Evolutionary conservation across 1,284 basidiomycete species (phyloP).

Genomic region (Fistulina hepatica): DNA sequence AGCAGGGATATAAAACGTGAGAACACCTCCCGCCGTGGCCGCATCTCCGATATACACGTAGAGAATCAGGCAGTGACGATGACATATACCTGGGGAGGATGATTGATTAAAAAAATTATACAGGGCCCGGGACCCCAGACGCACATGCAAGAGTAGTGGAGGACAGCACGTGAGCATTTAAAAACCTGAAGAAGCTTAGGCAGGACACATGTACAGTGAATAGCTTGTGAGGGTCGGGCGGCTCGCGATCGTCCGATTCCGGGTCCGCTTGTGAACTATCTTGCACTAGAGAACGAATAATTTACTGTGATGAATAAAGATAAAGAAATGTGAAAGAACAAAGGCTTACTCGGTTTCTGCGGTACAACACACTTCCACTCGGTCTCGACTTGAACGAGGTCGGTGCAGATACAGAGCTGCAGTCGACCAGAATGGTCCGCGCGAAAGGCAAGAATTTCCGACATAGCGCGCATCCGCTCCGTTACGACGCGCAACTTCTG

Average conservation of each 20-base stretch:
- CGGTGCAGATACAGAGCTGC: constrained; percentile 60
- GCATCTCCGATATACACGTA: constrained; percentile 86
- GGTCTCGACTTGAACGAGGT: constrained; percentile 66
- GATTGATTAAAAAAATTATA: constrained; percentile 3
- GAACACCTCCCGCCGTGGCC: constrained; percentile 71
- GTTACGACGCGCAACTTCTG: constrained; percentile 71
- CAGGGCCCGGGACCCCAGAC: constrained; percentile 18
- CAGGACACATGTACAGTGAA: constrained; percentile 63
- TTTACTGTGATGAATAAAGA: constrained; percentile 5
- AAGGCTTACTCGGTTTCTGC: constrained; percentile 49
- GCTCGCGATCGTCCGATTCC: constrained; percentile 27
- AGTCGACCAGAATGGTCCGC: constrained; percentile 57
- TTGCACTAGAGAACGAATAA: constrained; percentile 14
- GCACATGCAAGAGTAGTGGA: constrained; percentile 80
- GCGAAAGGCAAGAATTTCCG: constrained; percentile 62
- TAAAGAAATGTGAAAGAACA: background rate
- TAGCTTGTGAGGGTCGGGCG: constrained; percentile 44
- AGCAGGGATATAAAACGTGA: constrained; percentile 81
- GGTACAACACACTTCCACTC: constrained; percentile 70
- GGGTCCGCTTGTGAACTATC: constrained; percentile 19
- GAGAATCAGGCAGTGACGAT: constrained; percentile 76
- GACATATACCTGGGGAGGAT: constrained; percentile 60
- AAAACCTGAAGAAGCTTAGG: constrained; percentile 72
- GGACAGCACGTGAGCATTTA: constrained; percentile 76
- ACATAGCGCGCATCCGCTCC: constrained; percentile 64